A percentile compares a stretch with the other conserved stretches of the same genome.
Conservation (phyloP, 2,329 filamentous ascomycete genomes). For the Hypoxylon sp. region DNA sequence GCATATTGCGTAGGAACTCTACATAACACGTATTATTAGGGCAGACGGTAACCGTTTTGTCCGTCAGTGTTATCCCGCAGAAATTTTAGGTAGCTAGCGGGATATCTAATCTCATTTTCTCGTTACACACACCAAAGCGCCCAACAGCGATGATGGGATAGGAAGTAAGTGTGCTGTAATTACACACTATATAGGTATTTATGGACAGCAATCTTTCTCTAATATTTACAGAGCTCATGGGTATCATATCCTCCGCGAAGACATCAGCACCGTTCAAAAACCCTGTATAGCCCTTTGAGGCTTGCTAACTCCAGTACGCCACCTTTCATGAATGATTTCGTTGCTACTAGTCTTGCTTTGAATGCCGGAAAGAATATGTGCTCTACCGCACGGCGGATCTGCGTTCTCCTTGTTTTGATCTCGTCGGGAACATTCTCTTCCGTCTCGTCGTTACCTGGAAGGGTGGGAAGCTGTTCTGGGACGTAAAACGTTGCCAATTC, state of each 20-base stretch:
- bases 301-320: slow-evolving; percentile 89
- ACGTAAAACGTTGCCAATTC: slow-evolving; percentile 93
- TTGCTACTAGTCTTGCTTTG: slow-evolving; percentile 85
- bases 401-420: slow-evolving; percentile 71
- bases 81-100: background rate
- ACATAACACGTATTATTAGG: no score
- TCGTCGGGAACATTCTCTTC: slow-evolving; percentile 64
- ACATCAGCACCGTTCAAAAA: slow-evolving; percentile 90
- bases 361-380: slow-evolving; percentile 92
- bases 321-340: slow-evolving; percentile 79
- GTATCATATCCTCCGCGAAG: slow-evolving; percentile 26
- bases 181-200: background rate
- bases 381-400: slow-evolving; percentile 84
- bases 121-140: background rate
- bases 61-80: background rate
- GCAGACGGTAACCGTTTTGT: no score
- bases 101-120: background rate
- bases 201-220: slow-evolving; percentile 12
- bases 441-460: slow-evolving; percentile 52
- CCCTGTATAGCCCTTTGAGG: slow-evolving; percentile 90
- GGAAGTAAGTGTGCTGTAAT: background rate
- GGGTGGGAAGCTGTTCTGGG: slow-evolving; percentile 81
- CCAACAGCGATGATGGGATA: background rate
- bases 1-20: no score
- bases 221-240: slow-evolving; percentile 22